Percentiles rank a stretch among this genome's conserved stretches.
Evolutionary conservation across 2,329 filamentous ascomycete species (phyloP).

Genomic region (Magnaporthiopsis poae): DNA sequence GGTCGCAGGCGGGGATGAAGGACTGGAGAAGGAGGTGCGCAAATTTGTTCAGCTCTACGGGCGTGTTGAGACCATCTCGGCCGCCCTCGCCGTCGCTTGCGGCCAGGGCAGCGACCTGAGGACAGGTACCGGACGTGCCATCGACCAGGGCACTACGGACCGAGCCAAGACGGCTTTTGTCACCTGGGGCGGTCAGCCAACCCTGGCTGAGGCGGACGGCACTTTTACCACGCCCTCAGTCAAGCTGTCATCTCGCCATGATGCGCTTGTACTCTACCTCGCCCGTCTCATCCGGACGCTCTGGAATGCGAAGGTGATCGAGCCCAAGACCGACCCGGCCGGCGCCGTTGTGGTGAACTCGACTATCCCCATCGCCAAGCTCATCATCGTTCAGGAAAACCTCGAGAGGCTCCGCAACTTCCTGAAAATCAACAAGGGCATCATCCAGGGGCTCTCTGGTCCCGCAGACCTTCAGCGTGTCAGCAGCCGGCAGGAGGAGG

Average conservation of each 20-base stretch:
- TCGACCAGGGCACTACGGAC: constrained; percentile 77
- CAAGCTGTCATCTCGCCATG: constrained; percentile 76
- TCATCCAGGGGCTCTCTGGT: constrained; percentile 89
- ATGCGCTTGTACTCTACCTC: constrained; percentile 79
- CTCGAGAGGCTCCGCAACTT: constrained; percentile 72
- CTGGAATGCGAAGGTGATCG: constrained; percentile 73
- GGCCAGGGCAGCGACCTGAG: constrained; percentile 72
- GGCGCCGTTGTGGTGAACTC: constrained; percentile 56
- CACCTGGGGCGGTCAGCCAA: constrained; percentile 81
- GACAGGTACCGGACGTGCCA: constrained; percentile 64
- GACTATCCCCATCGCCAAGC: constrained; percentile 55
- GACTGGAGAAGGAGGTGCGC: constrained; percentile 69
- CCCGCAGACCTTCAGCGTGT: constrained; percentile 73
- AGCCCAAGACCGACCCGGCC: constrained; percentile 33
- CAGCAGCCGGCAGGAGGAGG: constrained; percentile 76
- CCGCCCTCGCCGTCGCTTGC: constrained; percentile 86
- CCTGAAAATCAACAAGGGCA: constrained; percentile 73
- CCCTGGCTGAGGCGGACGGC: constrained; percentile 67
- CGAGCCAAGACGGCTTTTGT: constrained; percentile 80
- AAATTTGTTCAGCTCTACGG: constrained; percentile 81
- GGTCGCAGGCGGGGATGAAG: constrained; percentile 64
- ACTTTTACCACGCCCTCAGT: constrained; percentile 70
- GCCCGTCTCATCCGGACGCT: constrained; percentile 77
- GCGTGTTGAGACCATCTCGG: constrained; percentile 77
- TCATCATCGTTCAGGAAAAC: constrained; percentile 69